Evolutionary conservation across 2,329 filamentous ascomycete genomes (phyloP).

Genomic region (Cladosporium sphaerospermum): DNA sequence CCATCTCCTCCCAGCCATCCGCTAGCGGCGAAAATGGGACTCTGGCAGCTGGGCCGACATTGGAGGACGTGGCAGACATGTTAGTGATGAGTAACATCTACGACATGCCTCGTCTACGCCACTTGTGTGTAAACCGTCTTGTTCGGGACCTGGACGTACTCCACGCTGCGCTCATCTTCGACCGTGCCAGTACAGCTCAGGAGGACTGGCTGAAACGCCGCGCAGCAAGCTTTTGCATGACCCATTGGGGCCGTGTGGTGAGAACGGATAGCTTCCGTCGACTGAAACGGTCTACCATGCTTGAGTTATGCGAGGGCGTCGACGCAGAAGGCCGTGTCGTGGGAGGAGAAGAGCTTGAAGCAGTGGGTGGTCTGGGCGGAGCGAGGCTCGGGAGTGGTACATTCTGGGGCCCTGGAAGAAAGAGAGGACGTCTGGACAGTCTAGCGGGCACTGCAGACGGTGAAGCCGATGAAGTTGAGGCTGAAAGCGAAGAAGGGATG

Average conservation of each 20-base stretch:
- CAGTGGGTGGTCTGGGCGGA: conserved; percentile 48
- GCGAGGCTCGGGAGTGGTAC: conserved; percentile 38
- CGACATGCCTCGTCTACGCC: conserved; percentile 86
- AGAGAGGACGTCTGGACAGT: conserved; percentile 38
- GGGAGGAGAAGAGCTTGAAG: conserved; percentile 74
- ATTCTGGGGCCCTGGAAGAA: conserved; percentile 31
- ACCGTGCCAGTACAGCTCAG: conserved; percentile 79
- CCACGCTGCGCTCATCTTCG: conserved; percentile 93
- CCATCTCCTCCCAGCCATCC: conserved; percentile 49
- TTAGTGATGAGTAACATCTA: conserved; percentile 98
- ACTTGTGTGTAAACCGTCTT: conserved; percentile 85
- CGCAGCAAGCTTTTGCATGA: conserved; percentile 81
- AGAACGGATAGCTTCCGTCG: conserved; percentile 80
- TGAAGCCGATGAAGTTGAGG: conserved; percentile 30
- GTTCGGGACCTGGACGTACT: conserved; percentile 89
- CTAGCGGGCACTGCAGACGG: conserved; percentile 38
- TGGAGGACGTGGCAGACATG: conserved; percentile 85
- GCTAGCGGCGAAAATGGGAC: conserved; percentile 14
- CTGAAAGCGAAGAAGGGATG: conserved; percentile 28
- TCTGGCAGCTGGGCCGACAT: conserved; percentile 48
- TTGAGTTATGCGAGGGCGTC: conserved; percentile 89
- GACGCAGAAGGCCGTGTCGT: conserved; percentile 89
- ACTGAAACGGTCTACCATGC: conserved; percentile 69
- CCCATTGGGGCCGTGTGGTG: conserved; percentile 91
- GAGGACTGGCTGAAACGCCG: conserved; percentile 92